Conservation (phyloP, 2,329 filamentous ascomycete genomes). For the Gremmenia infestans region DNA sequence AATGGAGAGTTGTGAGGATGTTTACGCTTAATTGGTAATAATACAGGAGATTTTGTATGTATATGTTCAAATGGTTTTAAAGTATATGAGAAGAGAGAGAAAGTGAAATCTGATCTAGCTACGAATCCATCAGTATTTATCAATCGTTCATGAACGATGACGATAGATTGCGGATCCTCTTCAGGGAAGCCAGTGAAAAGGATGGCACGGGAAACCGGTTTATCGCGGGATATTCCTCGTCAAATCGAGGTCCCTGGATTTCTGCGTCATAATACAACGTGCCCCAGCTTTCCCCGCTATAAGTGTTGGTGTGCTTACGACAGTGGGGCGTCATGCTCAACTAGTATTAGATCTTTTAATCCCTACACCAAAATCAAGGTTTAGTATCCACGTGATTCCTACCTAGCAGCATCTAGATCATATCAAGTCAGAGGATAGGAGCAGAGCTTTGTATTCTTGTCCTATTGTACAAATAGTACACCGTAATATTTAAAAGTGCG, state of each 20-base stretch:
- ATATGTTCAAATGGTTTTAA: not conserved
- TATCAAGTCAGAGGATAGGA: no score
- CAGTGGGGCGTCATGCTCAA: slow-evolving; percentile 4
- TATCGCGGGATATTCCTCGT: not conserved
- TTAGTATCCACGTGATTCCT: not conserved
- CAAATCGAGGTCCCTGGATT: slow-evolving; percentile 9
- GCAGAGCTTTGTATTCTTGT: no score
- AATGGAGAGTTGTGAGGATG: slow-evolving; percentile 6
- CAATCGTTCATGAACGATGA: not conserved
- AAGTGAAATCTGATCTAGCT: not conserved
- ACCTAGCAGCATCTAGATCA: no score
- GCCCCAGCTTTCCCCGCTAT: not conserved
- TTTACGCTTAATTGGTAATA: not conserved
- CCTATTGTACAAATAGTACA: no score
- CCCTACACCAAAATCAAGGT: not conserved
- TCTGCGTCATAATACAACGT: not conserved
- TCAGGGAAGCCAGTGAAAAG: slow-evolving; percentile 19
- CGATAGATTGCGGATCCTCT: not conserved
- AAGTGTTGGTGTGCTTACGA: slow-evolving; percentile 17
- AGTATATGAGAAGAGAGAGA: not conserved
- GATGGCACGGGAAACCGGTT: slow-evolving; percentile 35
- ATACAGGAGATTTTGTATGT: not conserved
- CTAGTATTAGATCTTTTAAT: not conserved
- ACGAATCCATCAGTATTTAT: slow-evolving; percentile 3
- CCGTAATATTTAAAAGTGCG: no score